Percentiles rank a stretch among this genome's conserved stretches.
Evolutionary conservation across 169 alveolate species (phyloP).

Genomic region (Plasmodium cynomolgi): DNA sequence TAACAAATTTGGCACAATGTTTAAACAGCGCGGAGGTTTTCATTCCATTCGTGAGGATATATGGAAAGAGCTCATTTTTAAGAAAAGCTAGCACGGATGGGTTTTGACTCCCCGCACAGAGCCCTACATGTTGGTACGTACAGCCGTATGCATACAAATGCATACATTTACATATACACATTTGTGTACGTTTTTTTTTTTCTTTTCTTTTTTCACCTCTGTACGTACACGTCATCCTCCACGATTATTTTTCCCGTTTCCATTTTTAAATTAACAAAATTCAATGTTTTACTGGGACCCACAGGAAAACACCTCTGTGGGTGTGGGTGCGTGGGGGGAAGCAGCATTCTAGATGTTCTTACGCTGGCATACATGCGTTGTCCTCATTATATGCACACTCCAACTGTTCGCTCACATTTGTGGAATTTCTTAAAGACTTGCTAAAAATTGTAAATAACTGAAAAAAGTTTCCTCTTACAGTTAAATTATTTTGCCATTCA

Average conservation of each 20-base stretch:
- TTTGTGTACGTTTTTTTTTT: background rate
- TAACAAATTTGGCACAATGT: background rate
- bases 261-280: background rate
- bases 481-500: slow-evolving; percentile 1
- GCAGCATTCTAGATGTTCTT: background rate
- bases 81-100: background rate
- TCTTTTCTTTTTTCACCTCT: background rate
- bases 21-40: background rate
- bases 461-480: background rate
- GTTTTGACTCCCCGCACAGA: background rate
- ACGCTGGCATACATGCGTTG: background rate
- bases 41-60: background rate
- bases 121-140: background rate
- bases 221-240: background rate
- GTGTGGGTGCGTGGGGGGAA: background rate
- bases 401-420: background rate
- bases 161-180: background rate
- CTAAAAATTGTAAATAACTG: background rate
- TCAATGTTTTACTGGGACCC: background rate
- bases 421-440: background rate
- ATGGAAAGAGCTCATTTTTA: background rate
- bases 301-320: background rate
- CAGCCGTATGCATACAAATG: background rate
- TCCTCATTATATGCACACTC: background rate
- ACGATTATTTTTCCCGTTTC: background rate